A percentile compares a stretch with the other conserved stretches of the same genome.
Evolutionary conservation across 2,329 filamentous ascomycete genomes (phyloP).

Genomic region (Neonectria coccinea): DNA sequence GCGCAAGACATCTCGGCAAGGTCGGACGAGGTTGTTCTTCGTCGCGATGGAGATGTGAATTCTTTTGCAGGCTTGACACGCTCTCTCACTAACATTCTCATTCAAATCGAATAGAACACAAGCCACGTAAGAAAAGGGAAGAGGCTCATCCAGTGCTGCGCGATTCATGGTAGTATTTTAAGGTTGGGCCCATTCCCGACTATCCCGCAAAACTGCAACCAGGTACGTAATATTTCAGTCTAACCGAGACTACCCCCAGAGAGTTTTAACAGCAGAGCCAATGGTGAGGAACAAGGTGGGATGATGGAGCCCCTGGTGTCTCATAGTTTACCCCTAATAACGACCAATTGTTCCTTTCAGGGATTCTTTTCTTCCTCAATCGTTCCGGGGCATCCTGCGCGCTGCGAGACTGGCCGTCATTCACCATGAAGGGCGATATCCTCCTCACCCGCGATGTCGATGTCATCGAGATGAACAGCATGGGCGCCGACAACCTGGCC

Average conservation of each 20-base stretch:
- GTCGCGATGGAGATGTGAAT: too few species aligned
- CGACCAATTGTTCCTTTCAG: background rate
- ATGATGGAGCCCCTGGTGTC: background rate
- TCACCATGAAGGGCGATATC: constrained; percentile 35
- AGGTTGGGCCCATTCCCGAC: background rate
- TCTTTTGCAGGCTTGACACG: too few species aligned
- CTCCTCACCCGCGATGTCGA: constrained; percentile 37
- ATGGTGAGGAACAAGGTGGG: background rate
- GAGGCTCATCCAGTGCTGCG: background rate
- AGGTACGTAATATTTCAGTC: background rate
- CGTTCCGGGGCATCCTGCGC: constrained; percentile 1
- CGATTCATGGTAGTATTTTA: background rate
- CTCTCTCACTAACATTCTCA: background rate
- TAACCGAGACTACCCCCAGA: background rate
- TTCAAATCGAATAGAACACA: background rate
- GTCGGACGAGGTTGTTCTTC: too few species aligned
- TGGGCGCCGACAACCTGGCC: constrained; percentile 15
- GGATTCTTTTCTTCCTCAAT: background rate
- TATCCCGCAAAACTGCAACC: background rate
- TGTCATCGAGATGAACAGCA: constrained; percentile 34
- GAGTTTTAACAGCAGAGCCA: background rate
- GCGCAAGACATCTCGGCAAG: too few species aligned
- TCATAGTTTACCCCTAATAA: background rate
- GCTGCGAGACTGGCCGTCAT: background rate
- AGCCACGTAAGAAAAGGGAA: background rate